Evolutionary conservation across 768 basidiomycete genomes (phyloP).

Genomic region (Mycena filopes): DNA sequence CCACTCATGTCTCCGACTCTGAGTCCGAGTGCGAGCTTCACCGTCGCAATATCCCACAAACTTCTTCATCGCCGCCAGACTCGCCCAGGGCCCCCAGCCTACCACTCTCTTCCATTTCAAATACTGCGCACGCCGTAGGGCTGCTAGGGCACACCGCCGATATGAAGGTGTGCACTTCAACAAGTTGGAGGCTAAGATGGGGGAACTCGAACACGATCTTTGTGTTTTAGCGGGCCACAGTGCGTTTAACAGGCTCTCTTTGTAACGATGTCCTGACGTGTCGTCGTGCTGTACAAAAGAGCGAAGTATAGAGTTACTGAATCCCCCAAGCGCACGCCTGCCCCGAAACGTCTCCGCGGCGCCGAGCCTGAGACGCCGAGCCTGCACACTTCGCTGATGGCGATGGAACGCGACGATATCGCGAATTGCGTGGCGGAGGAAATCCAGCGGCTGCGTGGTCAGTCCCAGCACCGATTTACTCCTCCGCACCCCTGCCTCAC

Average conservation of each 20-base stretch:
- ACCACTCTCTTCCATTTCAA: not conserved
- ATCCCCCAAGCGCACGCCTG: not conserved
- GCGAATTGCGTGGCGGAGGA: not conserved
- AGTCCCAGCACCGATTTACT: not conserved
- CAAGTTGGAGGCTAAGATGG: not conserved
- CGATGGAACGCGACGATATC: not conserved
- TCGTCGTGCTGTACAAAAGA: too few species aligned
- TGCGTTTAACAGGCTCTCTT: too few species aligned
- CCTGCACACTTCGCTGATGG: slow-evolving; percentile 3
- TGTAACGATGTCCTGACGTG: too few species aligned
- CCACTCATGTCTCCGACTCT: not conserved
- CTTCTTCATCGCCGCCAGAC: not conserved
- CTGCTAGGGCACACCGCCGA: not conserved
- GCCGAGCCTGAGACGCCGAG: not conserved
- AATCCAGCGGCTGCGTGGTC: not conserved
- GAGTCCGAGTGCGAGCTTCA: not conserved
- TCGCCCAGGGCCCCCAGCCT: too few species aligned
- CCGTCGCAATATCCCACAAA: not conserved
- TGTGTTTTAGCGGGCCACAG: too few species aligned
- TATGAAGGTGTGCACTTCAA: not conserved
- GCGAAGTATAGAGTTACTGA: too few species aligned
- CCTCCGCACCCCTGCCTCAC: too few species aligned
- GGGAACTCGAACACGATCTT: not conserved
- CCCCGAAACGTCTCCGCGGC: not conserved
- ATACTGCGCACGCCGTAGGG: not conserved